Conservation (phyloP, 2,329 filamentous ascomycete genomes). For the Diplodia intermedia region DNA sequence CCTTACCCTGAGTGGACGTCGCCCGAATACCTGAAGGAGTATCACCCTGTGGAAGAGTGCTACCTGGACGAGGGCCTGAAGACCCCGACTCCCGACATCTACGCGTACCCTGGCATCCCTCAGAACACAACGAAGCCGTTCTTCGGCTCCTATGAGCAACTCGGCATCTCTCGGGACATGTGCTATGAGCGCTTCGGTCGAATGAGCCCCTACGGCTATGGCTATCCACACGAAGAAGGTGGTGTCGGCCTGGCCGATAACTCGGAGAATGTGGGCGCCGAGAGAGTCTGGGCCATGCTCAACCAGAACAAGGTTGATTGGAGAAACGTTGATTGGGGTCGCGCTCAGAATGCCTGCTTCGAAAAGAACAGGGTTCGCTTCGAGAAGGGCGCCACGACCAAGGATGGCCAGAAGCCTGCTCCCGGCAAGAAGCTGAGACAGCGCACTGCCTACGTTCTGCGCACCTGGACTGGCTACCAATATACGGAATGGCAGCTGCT, state of each 20-base stretch:
- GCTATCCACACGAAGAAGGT: slow-evolving; percentile 53
- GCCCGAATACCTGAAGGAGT: slow-evolving; percentile 54
- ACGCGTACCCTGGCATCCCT: slow-evolving; percentile 65
- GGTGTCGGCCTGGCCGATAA: slow-evolving; percentile 58
- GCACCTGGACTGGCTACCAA: slow-evolving; percentile 81
- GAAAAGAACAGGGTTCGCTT: slow-evolving; percentile 59
- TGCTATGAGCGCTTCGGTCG: slow-evolving; percentile 61
- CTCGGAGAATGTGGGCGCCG: slow-evolving; percentile 53
- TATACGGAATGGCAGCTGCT: slow-evolving; percentile 82
- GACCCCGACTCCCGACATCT: slow-evolving; percentile 66
- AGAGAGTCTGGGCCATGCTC: slow-evolving; percentile 62
- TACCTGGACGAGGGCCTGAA: slow-evolving; percentile 65
- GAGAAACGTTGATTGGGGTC: slow-evolving; percentile 56
- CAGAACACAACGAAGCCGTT: slow-evolving; percentile 57
- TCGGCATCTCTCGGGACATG: slow-evolving; percentile 56
- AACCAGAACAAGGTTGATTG: slow-evolving; percentile 62
- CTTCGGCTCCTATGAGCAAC: slow-evolving; percentile 57
- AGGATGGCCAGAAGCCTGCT: slow-evolving; percentile 38
- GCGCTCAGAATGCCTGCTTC: slow-evolving; percentile 56
- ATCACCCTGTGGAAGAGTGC: slow-evolving; percentile 63
- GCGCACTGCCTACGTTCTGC: slow-evolving; percentile 82
- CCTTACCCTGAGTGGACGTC: slow-evolving; percentile 55
- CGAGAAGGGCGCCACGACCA: slow-evolving; percentile 42
- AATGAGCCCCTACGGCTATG: slow-evolving; percentile 59
- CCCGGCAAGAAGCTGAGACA: slow-evolving; percentile 53